These are phyloP conservation scores for Solanum tarijense DNA, from an alignment of 257 asterid species.

Conservation along the genomic window DNA sequence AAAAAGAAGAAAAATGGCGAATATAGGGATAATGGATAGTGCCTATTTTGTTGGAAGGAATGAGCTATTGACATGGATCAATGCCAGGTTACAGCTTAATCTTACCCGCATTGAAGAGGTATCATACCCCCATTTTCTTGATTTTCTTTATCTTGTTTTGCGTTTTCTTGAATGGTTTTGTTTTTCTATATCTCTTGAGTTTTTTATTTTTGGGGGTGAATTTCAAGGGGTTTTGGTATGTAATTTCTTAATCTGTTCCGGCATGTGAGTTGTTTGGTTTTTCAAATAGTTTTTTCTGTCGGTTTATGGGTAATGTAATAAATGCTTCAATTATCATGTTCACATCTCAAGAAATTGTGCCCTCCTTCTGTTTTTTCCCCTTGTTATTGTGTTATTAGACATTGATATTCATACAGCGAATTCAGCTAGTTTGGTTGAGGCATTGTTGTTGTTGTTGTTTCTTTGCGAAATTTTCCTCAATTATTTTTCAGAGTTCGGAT, in stretches of 20 bases:
- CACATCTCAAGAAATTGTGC: background rate
- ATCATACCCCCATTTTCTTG: background rate
- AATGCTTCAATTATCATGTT: background rate
- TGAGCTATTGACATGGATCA: conserved; percentile 80
- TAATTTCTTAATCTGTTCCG: background rate
- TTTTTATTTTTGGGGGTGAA: background rate
- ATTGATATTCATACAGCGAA: background rate
- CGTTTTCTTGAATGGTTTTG: background rate
- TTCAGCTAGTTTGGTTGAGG: background rate
- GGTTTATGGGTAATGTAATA: background rate
- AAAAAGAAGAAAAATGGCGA: conserved; percentile 37
- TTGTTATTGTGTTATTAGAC: background rate
- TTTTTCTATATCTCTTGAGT: background rate
- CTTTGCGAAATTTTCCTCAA: background rate
- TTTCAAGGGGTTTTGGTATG: background rate
- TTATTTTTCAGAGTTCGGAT: background rate
- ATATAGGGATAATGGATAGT: conserved; percentile 86
- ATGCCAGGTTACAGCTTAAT: conserved; percentile 67
- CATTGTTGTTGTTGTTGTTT: background rate
- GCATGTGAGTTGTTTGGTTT: background rate
- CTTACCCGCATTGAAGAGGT: conserved; percentile 91
- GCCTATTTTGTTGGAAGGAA: conserved; percentile 89
- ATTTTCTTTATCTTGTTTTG: background rate
- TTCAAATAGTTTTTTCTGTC: background rate
- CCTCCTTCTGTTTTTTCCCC: background rate